phyloP scores from a whole-genome alignment of 2,329 filamentous ascomycete genomes.

The Davidsoniella neocaledoniae region DNA sequence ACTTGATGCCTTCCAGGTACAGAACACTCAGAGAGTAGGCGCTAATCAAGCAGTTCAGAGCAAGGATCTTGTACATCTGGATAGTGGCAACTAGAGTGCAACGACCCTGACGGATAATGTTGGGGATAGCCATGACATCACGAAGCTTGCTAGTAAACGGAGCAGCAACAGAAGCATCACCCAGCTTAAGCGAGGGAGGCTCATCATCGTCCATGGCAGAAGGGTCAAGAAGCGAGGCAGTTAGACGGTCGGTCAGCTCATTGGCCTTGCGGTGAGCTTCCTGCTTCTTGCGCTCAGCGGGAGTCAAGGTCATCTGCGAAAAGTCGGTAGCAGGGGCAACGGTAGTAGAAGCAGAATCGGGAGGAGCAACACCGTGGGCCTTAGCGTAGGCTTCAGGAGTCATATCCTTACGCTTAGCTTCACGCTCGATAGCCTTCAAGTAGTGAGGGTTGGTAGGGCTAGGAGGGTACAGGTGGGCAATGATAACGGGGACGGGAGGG shows the following conservation, averaged over 20 bases:
- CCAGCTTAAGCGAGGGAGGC: conserved; percentile 89
- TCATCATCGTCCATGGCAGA: conserved; percentile 69
- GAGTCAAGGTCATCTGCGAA: conserved; percentile 18
- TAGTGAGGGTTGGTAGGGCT: conserved; percentile 88
- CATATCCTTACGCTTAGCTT: conserved; percentile 63
- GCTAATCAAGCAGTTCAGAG: conserved; percentile 92
- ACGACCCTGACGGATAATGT: conserved; percentile 93
- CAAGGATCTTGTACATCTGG: conserved; percentile 99
- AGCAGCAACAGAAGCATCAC: conserved; percentile 90
- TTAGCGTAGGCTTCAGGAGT: conserved; percentile 40
- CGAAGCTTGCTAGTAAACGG: conserved; percentile 96
- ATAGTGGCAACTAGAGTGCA: conserved; percentile 97
- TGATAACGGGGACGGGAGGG: conserved; percentile 81
- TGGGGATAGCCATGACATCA: conserved; percentile 91
- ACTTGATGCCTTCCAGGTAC: conserved; percentile 97
- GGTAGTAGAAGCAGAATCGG: conserved; percentile 50
- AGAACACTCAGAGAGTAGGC: conserved; percentile 93
- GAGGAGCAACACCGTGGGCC: conserved; percentile 32
- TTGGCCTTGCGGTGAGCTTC: conserved; percentile 57
- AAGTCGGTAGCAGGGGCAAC: conserved; percentile 24
- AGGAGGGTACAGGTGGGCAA: conserved; percentile 87
- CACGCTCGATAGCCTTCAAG: conserved; percentile 74
- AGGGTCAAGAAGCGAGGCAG: conserved; percentile 72
- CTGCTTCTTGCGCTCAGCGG: conserved; percentile 41
- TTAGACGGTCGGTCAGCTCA: conserved; percentile 71